Evolutionary conservation across 2,329 filamentous ascomycete genomes (phyloP), one percentile per base, ranked within the genome.

Genomic region (Samsoniella hepiali): DNA sequence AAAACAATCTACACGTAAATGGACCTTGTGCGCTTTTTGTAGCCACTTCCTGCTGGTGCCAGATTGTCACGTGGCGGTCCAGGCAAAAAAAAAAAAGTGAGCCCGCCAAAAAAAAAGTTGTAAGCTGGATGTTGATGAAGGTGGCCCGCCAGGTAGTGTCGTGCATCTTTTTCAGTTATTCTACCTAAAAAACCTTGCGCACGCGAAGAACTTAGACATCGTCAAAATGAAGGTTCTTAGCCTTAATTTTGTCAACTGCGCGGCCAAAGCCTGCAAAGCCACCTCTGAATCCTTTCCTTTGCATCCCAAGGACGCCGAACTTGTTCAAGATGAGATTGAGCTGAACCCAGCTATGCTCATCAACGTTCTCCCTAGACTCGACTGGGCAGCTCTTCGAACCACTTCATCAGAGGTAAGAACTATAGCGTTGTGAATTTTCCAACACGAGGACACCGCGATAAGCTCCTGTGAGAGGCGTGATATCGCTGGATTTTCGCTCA

Each of bases 211-310:
- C 5, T 9, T 8, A 40, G 7, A 42, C n/a, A 8, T 32, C 13
- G 38, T 62, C 49, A 65, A 63, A 63, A 99, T 99, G 95, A 98
- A 98, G 78, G 82, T 98, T 67, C 86, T 98, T 59, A 97, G 93
- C 65, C 88, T 96, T 72, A 98, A 98, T 79, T 99, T 99, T 78
- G 82, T 98, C 68, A 95, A 92, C 71, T 99, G 95, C 82, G 94
- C 95, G 66, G 90, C 96, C 74, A 98, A 97, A 82, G 83, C 90
- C 63, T 99, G 95, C 89, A 97, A 96, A 79, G 85, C 87, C 63
- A 88, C 89, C 38, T 82, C 89, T 6, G 80, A 84, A 59, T 91
- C 92, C 31, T 98, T 96, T 73, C 95, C 95, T 2, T 84, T 99
- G 17, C 95, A 98, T 76, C 94, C 95, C 63, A 89, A 89, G 71